A percentile compares a stretch with the other conserved stretches of the same genome.
These are phyloP conservation scores for Fusarium mangiferae DNA, from an alignment of 2,329 filamentous ascomycete species.

Conservation along the genomic window DNA sequence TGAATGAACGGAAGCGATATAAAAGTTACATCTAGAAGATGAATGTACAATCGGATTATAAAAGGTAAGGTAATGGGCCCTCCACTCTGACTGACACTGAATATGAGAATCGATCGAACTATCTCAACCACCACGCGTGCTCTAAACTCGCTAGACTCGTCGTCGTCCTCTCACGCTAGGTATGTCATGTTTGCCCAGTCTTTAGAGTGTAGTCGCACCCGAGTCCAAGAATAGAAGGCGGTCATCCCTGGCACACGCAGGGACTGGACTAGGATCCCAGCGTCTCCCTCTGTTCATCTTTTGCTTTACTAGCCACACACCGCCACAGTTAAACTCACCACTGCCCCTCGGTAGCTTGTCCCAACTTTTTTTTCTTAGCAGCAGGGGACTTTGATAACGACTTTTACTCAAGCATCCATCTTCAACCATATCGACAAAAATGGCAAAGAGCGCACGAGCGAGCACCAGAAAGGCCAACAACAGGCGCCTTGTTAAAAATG, in stretches of 20 bases:
- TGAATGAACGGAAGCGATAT: conserved; percentile 1
- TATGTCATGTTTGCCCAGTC: conserved; percentile 41
- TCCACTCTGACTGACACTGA: neutral
- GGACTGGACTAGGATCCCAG: neutral
- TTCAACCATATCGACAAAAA: conserved; percentile 54
- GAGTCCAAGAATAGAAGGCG: conserved; percentile 37
- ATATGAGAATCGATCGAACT: conserved; percentile 8
- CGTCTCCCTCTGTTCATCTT: neutral
- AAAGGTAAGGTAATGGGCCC: neutral
- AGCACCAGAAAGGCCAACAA: conserved; percentile 87
- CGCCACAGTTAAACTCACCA: conserved; percentile 22
- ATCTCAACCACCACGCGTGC: conserved; percentile 30
- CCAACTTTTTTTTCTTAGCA: conserved; percentile 43
- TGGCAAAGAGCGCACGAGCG: conserved; percentile 89
- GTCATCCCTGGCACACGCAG: conserved; percentile 33
- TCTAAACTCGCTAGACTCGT: conserved; percentile 7
- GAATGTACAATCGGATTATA: neutral
- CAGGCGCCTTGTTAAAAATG: conserved; percentile 78
- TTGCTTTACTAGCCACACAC: conserved; percentile 23
- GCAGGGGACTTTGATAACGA: conserved; percentile 27
- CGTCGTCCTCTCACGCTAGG: conserved; percentile 30
- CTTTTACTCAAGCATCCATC: conserved; percentile 14
- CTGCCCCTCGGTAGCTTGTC: conserved; percentile 10
- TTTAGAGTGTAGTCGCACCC: conserved; percentile 7
- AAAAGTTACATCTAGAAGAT: neutral